Evolutionary conservation across 1,139 yeast species (phyloP).

Genomic region (Blastobotrys capitulatus): DNA sequence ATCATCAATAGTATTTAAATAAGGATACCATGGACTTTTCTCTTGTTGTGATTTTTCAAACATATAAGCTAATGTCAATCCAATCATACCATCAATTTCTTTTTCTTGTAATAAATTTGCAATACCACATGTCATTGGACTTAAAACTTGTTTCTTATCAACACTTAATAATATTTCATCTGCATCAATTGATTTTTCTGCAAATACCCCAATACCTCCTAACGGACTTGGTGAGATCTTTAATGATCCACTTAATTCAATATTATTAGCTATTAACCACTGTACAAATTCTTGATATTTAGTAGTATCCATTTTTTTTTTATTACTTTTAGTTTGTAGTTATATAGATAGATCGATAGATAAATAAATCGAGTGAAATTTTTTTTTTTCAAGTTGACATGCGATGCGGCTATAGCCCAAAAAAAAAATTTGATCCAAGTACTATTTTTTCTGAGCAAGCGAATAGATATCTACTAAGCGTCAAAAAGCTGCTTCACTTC

Average conservation of each 20-base stretch:
- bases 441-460: too few relatives aligned
- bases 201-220: constrained; percentile 78
- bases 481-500: too few relatives aligned
- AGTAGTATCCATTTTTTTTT: constrained; percentile 8
- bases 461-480: too few relatives aligned
- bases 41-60: constrained; percentile 56
- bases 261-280: constrained; percentile 30
- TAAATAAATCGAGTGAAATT: too few relatives aligned
- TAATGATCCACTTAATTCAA: constrained; percentile 30
- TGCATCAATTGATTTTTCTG: constrained; percentile 38
- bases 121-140: constrained; percentile 45
- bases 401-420: too few relatives aligned
- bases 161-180: constrained; percentile 29
- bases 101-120: constrained; percentile 63
- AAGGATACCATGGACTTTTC: constrained; percentile 71
- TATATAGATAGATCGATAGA: background rate
- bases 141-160: constrained; percentile 30
- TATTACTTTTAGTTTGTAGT: background rate
- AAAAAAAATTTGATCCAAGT: too few relatives aligned
- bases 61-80: constrained; percentile 60
- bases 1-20: constrained; percentile 51
- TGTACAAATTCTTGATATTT: constrained; percentile 20
- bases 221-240: constrained; percentile 43
- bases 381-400: too few relatives aligned
- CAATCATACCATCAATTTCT: constrained; percentile 57